Base-by-base conservation (phyloP, 192 early-diverging fungal genomes). In the Coemansia sp. region DNA sequence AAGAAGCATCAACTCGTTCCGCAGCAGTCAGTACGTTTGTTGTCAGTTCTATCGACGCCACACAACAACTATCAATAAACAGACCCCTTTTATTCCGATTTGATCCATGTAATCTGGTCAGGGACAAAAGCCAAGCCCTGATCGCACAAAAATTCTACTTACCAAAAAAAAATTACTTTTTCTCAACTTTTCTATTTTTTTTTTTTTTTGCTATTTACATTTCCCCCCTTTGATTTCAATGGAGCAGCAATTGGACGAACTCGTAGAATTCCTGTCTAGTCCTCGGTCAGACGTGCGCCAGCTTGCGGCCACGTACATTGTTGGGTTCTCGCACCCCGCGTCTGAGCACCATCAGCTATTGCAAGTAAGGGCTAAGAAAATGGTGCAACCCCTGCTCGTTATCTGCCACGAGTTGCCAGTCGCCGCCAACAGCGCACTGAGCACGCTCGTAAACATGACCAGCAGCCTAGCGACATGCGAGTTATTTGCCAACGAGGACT, bases 401-500 rank as follows among this genome's bases (percentile, higher is more conserved):
- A 67, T 93, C 41, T 76, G 87, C 71, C 87, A 87, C 50, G 92
- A 94, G 32, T 85, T 89, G 46, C 86, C 89, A 17, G 87, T 89
- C 7, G 92, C 87, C 17, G 93, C 94, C 22, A 93, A 96, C 75
- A 90, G 93, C 68, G 92, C 94, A 1, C 70, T 95, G 50, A 85
- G 85, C 61, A 82, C 91, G 36, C 83, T 98, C 39, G 89, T 98
- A 53, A 98, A 97, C 82, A 74, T 97, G 44, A 90, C 92, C 13
- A 84, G 83, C 13, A 92, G 95, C 68, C 51, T 72, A 3, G 75
- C 74, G 29, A 70, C 93, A n/a, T 79, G 88, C 44, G 65, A 69
- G 5, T 81, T 86, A 68, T 83, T 98, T 61, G 85, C 90, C 74
- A 84, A 91, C 70, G 88, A 88, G 24, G 87, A 83, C 17, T 91